Evolutionary conservation across 2,329 filamentous ascomycete species (phyloP).

Genomic region (Chaetomium sp.): DNA sequence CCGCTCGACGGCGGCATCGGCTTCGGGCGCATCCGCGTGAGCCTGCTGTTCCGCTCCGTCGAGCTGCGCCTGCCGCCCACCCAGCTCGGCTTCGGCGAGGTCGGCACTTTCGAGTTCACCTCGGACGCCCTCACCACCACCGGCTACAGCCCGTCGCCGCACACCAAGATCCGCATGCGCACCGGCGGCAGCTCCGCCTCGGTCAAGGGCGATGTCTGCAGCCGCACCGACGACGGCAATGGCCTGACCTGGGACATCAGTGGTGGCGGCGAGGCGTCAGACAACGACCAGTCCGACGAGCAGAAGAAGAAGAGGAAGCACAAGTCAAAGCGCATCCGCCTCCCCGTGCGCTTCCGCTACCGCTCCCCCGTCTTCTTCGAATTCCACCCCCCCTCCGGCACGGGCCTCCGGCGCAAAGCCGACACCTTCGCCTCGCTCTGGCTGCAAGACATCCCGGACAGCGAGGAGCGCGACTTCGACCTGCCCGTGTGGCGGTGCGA

Average conservation of each 20-base stretch:
- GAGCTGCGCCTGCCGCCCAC: conserved; percentile 82
- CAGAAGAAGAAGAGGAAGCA: background rate
- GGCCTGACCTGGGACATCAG: conserved; percentile 53
- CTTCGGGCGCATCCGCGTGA: conserved; percentile 86
- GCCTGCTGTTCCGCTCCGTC: conserved; percentile 84
- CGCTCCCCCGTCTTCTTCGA: conserved; percentile 88
- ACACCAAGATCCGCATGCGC: conserved; percentile 75
- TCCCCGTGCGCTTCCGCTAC: conserved; percentile 90
- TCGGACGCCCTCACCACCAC: conserved; percentile 69
- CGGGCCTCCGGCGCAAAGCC: conserved; percentile 63
- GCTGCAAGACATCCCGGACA: conserved; percentile 83
- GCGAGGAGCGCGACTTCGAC: conserved; percentile 74
- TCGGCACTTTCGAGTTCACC: conserved; percentile 89
- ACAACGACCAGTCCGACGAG: background rate
- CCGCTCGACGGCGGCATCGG: conserved; percentile 94
- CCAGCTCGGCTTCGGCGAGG: conserved; percentile 84
- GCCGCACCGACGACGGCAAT: conserved; percentile 59
- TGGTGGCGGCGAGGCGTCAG: conserved; percentile 32
- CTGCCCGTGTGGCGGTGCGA: conserved; percentile 90
- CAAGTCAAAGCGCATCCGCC: conserved; percentile 52
- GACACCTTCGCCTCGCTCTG: conserved; percentile 81
- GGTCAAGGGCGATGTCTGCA: conserved; percentile 65
- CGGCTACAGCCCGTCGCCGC: conserved; percentile 63
- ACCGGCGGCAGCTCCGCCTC: conserved; percentile 82
- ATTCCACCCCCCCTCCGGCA: conserved; percentile 61